Evolutionary conservation across 2,329 filamentous ascomycete genomes (phyloP).

Genomic region (Nannizziopsis arthrosporioides): DNA sequence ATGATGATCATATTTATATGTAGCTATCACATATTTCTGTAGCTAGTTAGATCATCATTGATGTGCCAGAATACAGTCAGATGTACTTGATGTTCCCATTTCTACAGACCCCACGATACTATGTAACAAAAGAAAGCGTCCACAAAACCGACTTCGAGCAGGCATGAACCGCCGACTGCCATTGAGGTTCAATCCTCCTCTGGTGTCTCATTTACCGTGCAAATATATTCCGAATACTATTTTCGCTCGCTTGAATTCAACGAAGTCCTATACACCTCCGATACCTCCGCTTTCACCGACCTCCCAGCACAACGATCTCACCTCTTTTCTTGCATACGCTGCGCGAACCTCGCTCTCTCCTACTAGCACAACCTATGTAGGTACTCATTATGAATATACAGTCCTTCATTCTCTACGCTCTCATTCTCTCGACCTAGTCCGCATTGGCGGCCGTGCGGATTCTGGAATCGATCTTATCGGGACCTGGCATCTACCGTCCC

Average conservation of each 20-base stretch:
- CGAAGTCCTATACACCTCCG: not conserved
- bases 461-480: constrained; percentile 38
- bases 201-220: not conserved
- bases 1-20: no score
- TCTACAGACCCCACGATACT: no score
- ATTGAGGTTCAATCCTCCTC: not conserved
- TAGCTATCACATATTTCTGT: no score
- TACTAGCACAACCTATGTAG: constrained; percentile 32
- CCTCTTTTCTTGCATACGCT: constrained; percentile 34
- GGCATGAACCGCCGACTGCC: not conserved
- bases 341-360: constrained; percentile 26
- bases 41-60: no score
- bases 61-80: no score
- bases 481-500: constrained; percentile 34
- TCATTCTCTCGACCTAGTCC: constrained; percentile 31
- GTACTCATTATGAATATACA: constrained; percentile 39
- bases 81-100: no score
- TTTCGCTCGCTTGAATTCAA: constrained; percentile 2
- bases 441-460: constrained; percentile 37
- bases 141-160: not conserved
- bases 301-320: constrained; percentile 27
- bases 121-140: no score
- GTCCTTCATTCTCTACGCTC: constrained; percentile 30
- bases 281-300: constrained; percentile 25
- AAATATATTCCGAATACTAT: not conserved